Base-by-base conservation (phyloP, 441 rosid genomes). In the Adansonia madagascariensis region DNA sequence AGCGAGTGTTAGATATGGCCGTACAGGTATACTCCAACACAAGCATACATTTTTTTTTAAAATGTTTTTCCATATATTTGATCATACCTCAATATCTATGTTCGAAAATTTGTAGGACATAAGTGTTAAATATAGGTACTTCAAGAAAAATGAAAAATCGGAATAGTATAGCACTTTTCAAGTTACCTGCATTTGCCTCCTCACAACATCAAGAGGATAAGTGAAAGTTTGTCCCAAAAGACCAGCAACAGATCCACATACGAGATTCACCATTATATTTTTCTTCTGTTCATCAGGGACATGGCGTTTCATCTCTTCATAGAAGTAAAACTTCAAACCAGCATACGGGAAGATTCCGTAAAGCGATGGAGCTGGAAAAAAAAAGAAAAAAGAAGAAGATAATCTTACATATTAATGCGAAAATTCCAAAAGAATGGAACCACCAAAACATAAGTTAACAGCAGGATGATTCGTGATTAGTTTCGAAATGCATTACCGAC, bases 301-400 rank as follows among this genome's bases (percentile, higher is more conserved):
- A 70, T 86, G 94, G 44, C 91, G 86, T 84, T 94, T 94, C 98
- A 94, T 93, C 85, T 94, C 98, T 86, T 94, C 97, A 0, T 88
- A 94, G 87, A 94, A 91, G 89, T 94, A 94, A 82, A 94, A 94
- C 87, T 94, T 94, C 84, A 94, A 84, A 79, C 98, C 98, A 82
- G 98, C 97, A 61, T 93, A 94, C 46, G 98, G 98, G 85, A 94
- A 94, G 81, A 93, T 94, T 78, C 98, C 98, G 35, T 93, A 93
- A 52, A 94, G 84, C 10, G 98, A 93, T 71, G 98, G 98, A 83
- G 94, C 98, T 94, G 89, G 62, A 14, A 8, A 43, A n/a, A 4
- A 8, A n/a, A 1, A 17, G 0, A 17, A n/a, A 70, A 59, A 80
- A 64, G 27, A 24, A 31, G 35, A 31, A 31, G 31, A 31, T 3